These are phyloP conservation scores for Saccharomyces jurei DNA, from an alignment of 805 yeast species.

Conservation along the genomic window DNA sequence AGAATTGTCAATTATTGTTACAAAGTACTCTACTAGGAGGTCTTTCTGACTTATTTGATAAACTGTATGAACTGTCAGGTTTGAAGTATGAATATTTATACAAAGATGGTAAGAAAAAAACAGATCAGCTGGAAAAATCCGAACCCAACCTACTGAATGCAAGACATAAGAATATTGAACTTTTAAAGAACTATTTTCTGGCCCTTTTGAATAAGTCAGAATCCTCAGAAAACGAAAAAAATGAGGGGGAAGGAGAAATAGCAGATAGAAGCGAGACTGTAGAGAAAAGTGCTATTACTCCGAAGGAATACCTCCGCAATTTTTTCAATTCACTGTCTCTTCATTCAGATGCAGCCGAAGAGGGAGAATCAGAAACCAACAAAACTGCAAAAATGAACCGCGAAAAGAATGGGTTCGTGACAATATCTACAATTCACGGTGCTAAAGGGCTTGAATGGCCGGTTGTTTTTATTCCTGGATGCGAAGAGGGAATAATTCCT, in stretches of 20 bases:
- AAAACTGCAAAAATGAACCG: constrained; percentile 11
- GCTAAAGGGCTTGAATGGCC: constrained; percentile 97
- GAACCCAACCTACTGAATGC: constrained; percentile 18
- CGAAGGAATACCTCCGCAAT: constrained; percentile 19
- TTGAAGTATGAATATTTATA: constrained; percentile 20
- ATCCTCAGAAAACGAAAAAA: not conserved
- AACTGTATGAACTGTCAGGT: constrained; percentile 26
- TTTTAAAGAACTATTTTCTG: constrained; percentile 20
- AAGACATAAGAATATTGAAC: constrained; percentile 22
- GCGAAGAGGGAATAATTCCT: constrained; percentile 61
- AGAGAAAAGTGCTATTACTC: not conserved
- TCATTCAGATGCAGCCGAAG: constrained; percentile 16
- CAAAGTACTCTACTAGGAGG: constrained; percentile 6
- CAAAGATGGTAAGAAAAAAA: constrained; percentile 21
- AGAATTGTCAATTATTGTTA: constrained; percentile 12
- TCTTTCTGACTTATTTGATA: constrained; percentile 21
- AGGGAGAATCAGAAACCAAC: constrained; percentile 10
- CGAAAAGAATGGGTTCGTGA: constrained; percentile 30
- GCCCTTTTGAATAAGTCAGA: constrained; percentile 2
- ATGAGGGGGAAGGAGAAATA: not conserved
- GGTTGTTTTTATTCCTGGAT: constrained; percentile 71
- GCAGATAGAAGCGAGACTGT: not conserved
- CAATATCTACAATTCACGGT: constrained; percentile 79
- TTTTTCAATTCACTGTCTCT: constrained; percentile 33
- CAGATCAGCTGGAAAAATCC: constrained; percentile 12